Evolutionary conservation across 306 rosid species (phyloP).

Genomic region (Cyclanthera cordifolia): DNA sequence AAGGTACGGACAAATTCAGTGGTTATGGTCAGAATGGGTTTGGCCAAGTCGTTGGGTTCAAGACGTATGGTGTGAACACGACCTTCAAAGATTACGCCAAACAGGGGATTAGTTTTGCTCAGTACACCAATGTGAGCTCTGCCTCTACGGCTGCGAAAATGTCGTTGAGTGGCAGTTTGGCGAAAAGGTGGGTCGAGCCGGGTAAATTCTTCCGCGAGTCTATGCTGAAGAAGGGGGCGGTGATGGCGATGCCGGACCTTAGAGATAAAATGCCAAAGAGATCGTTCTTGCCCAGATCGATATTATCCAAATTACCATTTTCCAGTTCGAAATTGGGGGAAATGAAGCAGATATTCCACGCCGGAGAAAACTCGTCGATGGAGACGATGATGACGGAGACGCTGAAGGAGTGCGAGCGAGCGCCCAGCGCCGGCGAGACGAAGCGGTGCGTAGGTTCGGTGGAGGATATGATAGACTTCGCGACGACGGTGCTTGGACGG

Average conservation of each 20-base stretch:
- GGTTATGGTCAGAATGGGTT: slow-evolving; percentile 44
- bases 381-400: slow-evolving; percentile 54
- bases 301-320: slow-evolving; percentile 70
- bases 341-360: slow-evolving; percentile 55
- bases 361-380: slow-evolving; percentile 66
- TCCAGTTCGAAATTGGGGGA: slow-evolving; percentile 44
- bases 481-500: slow-evolving; percentile 70
- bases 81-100: slow-evolving; percentile 74
- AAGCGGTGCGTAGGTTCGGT: slow-evolving; percentile 76
- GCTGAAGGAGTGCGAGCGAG: slow-evolving; percentile 65
- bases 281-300: slow-evolving; percentile 78
- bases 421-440: slow-evolving; percentile 58
- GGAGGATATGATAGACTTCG: slow-evolving; percentile 91
- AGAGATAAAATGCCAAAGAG: slow-evolving; percentile 81
- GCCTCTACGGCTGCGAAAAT: slow-evolving; percentile 9
- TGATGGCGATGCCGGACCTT: slow-evolving; percentile 82
- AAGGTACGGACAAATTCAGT: slow-evolving; percentile 59
- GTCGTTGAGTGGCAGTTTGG: slow-evolving; percentile 45
- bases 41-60: slow-evolving; percentile 41
- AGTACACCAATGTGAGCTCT: slow-evolving; percentile 42
- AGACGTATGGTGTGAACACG: slow-evolving; percentile 63
- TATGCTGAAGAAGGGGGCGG: slow-evolving; percentile 54
- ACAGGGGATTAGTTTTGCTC: slow-evolving; percentile 28
- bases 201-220: slow-evolving; percentile 86
- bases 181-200: slow-evolving; percentile 74